Percentiles rank a stretch among this genome's conserved stretches.
Conservation (phyloP, 2,329 filamentous ascomycete genomes). For the Penicillium italicum region DNA sequence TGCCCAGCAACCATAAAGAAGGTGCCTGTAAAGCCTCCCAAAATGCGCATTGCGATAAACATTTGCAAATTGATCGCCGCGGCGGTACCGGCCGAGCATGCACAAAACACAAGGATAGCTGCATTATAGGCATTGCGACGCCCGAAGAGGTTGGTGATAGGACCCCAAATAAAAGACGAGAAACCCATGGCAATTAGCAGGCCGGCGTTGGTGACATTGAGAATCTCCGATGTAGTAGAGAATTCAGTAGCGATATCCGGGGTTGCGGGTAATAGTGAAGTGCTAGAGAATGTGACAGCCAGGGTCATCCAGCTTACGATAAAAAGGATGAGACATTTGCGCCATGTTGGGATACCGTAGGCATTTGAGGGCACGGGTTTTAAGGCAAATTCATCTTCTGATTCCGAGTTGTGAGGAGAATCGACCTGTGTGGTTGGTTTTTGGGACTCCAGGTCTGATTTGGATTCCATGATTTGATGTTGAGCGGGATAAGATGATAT, state of each 20-base stretch:
- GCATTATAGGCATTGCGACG: slow-evolving; percentile 33
- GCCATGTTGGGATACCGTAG: slow-evolving; percentile 34
- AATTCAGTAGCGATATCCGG: slow-evolving; percentile 42
- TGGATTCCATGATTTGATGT: slow-evolving; percentile 11
- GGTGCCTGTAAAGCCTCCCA: slow-evolving; percentile 38
- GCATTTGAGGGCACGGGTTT: slow-evolving; percentile 17
- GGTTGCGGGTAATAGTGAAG: slow-evolving; percentile 40
- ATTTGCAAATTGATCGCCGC: slow-evolving; percentile 30
- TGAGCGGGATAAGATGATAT: neutral
- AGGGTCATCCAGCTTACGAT: slow-evolving; percentile 43
- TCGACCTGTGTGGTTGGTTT: slow-evolving; percentile 11
- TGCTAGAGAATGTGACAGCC: slow-evolving; percentile 42
- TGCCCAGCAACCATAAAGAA: slow-evolving; percentile 42
- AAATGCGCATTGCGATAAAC: slow-evolving; percentile 37
- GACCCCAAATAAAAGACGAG: slow-evolving; percentile 38
- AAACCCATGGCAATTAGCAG: slow-evolving; percentile 40
- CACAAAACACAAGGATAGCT: slow-evolving; percentile 34
- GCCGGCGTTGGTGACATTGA: slow-evolving; percentile 39
- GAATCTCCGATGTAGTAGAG: slow-evolving; percentile 32
- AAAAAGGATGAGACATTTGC: slow-evolving; percentile 43
- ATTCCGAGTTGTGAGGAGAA: slow-evolving; percentile 19
- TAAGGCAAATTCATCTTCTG: slow-evolving; percentile 3
- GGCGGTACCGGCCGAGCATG: slow-evolving; percentile 34
- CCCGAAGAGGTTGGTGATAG: slow-evolving; percentile 30
- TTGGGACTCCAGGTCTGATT: slow-evolving; percentile 16